phyloP scores from a whole-genome alignment of 805 yeast genomes.

The Pichia membranifaciens region DNA sequence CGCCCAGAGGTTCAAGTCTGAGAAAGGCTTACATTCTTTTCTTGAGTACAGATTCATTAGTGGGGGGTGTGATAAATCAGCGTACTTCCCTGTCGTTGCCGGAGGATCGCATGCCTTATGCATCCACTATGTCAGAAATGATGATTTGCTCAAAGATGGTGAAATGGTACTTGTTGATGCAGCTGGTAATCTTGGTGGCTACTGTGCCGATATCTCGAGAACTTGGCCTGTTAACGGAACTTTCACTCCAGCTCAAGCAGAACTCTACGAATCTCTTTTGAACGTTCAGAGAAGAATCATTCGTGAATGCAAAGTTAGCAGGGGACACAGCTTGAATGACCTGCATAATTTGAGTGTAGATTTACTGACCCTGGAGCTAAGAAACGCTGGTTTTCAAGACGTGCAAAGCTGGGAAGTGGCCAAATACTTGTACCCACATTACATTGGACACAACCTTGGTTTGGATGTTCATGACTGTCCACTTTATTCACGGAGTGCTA shows the following conservation, averaged over 20 bases:
- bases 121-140: constrained; percentile 91
- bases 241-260: constrained; percentile 74
- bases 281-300: constrained; percentile 78
- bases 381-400: constrained; percentile 61
- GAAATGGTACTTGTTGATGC: constrained; percentile 89
- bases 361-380: constrained; percentile 55
- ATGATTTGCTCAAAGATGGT: constrained; percentile 67
- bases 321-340: constrained; percentile 57
- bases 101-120: constrained; percentile 86
- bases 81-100: constrained; percentile 95
- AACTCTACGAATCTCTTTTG: constrained; percentile 82
- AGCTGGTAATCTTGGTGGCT: constrained; percentile 89
- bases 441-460: constrained; percentile 93
- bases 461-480: constrained; percentile 87
- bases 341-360: constrained; percentile 66
- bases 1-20: constrained; percentile 59
- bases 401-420: constrained; percentile 49
- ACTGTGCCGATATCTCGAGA: constrained; percentile 91
- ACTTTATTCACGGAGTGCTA: constrained; percentile 47
- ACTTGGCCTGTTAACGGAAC: constrained; percentile 87
- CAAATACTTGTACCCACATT: constrained; percentile 76
- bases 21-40: constrained; percentile 71
- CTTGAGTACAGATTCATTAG: constrained; percentile 75
- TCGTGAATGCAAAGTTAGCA: constrained; percentile 51
- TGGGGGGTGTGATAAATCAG: constrained; percentile 86